Conservation (phyloP, 1,284 basidiomycete species). For the Heliocybe sulcata region DNA sequence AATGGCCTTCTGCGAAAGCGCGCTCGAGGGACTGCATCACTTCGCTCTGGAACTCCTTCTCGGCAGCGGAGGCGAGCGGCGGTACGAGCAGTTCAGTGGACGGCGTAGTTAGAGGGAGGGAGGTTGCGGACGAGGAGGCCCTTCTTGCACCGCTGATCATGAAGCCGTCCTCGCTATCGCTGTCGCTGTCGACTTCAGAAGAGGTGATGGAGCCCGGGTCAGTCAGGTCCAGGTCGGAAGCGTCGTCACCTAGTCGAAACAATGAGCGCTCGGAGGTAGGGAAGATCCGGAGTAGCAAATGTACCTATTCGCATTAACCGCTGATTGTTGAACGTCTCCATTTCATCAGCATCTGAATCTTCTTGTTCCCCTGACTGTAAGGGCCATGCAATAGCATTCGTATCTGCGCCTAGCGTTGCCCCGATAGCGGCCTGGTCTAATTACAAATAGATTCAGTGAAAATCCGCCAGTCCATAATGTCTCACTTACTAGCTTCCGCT, state of each 20-base stretch:
- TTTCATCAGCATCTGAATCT: conserved; percentile 52
- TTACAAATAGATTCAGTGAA: not conserved
- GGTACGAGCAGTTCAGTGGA: conserved; percentile 20
- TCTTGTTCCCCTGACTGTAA: conserved; percentile 36
- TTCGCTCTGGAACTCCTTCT: conserved; percentile 72
- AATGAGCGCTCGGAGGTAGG: not conserved
- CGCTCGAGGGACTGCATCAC: conserved; percentile 79
- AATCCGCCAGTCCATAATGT: not conserved
- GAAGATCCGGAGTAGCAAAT: conserved; percentile 7
- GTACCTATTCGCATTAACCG: conserved; percentile 66
- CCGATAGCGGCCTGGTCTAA: conserved; percentile 37
- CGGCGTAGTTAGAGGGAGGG: conserved; percentile 27
- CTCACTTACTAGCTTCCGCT: not conserved
- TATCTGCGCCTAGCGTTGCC: conserved; percentile 45
- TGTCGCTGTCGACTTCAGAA: conserved; percentile 24
- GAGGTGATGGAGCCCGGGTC: conserved; percentile 48
- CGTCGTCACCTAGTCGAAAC: conserved; percentile 43
- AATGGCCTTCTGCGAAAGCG: conserved; percentile 86
- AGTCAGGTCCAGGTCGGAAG: conserved; percentile 50
- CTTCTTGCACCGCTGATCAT: conserved; percentile 19
- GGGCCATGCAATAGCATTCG: conserved; percentile 72
- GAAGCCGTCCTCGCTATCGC: conserved; percentile 25
- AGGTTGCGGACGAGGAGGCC: conserved; percentile 33
- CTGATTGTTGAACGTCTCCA: conserved; percentile 56
- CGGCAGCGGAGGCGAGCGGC: conserved; percentile 32